Percentiles rank a stretch among this genome's conserved stretches.
Conservation (phyloP, 192 early-diverging fungal species). For the Allomyces javanicus region DNA sequence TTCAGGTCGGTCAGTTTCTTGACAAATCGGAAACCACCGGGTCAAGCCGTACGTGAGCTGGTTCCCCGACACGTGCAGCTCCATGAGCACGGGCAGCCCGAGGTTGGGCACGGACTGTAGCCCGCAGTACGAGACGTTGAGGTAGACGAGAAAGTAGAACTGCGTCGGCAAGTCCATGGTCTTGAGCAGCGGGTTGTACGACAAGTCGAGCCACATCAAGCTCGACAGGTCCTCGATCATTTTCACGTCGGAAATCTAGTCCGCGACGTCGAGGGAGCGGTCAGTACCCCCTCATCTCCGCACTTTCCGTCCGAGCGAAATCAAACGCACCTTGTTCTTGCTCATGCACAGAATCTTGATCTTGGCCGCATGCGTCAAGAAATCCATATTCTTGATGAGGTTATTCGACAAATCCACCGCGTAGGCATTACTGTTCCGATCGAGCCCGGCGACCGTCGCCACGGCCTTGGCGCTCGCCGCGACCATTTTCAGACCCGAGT, state of each 20-base stretch:
- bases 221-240: not conserved
- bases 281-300: no score
- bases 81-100: not conserved
- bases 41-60: not conserved
- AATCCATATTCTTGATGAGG: not conserved
- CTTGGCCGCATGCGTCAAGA: not conserved
- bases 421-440: not conserved
- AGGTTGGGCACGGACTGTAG: not conserved
- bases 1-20: no score
- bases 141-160: not conserved
- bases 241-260: not conserved
- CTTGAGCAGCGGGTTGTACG: not conserved
- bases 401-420: not conserved
- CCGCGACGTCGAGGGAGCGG: no score
- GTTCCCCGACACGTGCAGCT: not conserved
- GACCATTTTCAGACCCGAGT: not conserved
- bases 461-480: not conserved
- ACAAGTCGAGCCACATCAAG: not conserved
- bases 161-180: not conserved
- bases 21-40: no score
- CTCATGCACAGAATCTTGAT: not conserved
- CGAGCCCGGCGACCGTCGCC: not conserved
- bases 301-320: no score
- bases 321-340: not conserved
- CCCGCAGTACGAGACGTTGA: not conserved